These are phyloP conservation scores for Tilletia caries DNA, from an alignment of 1,284 basidiomycete genomes.

Conservation along the genomic window DNA sequence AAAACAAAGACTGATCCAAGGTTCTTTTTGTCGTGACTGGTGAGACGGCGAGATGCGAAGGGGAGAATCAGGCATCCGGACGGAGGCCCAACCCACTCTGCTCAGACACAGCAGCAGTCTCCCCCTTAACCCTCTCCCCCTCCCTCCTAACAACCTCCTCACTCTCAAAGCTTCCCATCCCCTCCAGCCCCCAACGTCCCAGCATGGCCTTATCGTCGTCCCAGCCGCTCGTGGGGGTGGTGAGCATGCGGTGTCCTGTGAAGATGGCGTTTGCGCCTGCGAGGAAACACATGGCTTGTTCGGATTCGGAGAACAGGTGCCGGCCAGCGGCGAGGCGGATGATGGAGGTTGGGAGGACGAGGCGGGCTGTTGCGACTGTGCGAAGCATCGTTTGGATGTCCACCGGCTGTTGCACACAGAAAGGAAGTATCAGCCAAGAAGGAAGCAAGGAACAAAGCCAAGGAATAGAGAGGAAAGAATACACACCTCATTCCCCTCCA, in stretches of 20 bases:
- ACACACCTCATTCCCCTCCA: constrained; percentile 60
- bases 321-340: constrained; percentile 92
- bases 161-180: constrained; percentile 71
- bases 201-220: constrained; percentile 88
- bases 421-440: neutral
- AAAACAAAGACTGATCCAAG: no score
- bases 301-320: constrained; percentile 81
- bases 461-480: neutral
- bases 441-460: neutral
- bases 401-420: constrained; percentile 27
- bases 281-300: constrained; percentile 98
- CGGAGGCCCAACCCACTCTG: constrained; percentile 3
- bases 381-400: constrained; percentile 77
- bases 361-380: constrained; percentile 89
- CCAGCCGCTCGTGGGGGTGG: constrained; percentile 70
- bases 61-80: constrained; percentile 6
- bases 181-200: constrained; percentile 82
- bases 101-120: neutral
- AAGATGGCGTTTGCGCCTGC: constrained; percentile 98
- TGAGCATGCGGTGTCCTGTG: constrained; percentile 94
- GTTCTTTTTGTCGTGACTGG: no score
- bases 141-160: constrained; percentile 8
- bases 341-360: constrained; percentile 84
- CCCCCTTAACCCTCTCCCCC: neutral
- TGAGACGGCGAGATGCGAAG: no score